Evolutionary conservation across 164 flowering plant genomes (phyloP).

Genomic region (Vitis rupestris): DNA sequence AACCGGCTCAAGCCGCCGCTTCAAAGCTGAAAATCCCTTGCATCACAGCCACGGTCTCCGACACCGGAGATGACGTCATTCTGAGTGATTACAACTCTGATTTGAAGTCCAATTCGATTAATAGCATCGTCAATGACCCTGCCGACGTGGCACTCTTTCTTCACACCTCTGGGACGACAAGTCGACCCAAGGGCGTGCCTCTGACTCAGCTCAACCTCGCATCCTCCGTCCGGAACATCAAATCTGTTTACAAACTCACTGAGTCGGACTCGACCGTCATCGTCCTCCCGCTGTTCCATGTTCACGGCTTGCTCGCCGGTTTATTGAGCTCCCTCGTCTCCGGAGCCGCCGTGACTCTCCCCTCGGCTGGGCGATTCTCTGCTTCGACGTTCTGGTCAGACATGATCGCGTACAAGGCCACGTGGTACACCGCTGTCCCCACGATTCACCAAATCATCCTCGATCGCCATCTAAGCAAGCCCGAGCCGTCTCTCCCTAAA

Average conservation of each 20-base stretch:
- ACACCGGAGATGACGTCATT: constrained; percentile 16
- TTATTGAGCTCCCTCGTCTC: constrained; percentile 70
- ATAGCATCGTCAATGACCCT: constrained; percentile 50
- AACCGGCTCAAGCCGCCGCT: constrained; percentile 70
- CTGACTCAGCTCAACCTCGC: constrained; percentile 75
- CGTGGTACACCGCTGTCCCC: constrained; percentile 98
- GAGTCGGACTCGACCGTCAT: constrained; percentile 83
- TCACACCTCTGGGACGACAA: constrained; percentile 97
- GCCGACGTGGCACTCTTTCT: constrained; percentile 82
- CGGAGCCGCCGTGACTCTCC: constrained; percentile 80
- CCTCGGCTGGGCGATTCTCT: constrained; percentile 88
- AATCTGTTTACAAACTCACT: constrained; percentile 64
- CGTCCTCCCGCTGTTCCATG: constrained; percentile 91
- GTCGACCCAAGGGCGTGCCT: constrained; percentile 95
- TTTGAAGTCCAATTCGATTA: constrained; percentile 13
- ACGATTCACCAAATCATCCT: constrained; percentile 92
- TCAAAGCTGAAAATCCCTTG: constrained; percentile 72
- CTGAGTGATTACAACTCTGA: constrained; percentile 30
- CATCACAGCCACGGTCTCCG: constrained; percentile 37
- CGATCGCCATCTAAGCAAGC: constrained; percentile 64
- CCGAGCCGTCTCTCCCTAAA: constrained; percentile 58
- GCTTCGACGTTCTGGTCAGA: constrained; percentile 90
- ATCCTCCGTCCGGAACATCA: constrained; percentile 67
- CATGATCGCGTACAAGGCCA: constrained; percentile 63
- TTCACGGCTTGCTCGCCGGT: constrained; percentile 79